phyloP scores from a whole-genome alignment of 148 eudicot genomes.

The Nepenthes mirabilis region DNA sequence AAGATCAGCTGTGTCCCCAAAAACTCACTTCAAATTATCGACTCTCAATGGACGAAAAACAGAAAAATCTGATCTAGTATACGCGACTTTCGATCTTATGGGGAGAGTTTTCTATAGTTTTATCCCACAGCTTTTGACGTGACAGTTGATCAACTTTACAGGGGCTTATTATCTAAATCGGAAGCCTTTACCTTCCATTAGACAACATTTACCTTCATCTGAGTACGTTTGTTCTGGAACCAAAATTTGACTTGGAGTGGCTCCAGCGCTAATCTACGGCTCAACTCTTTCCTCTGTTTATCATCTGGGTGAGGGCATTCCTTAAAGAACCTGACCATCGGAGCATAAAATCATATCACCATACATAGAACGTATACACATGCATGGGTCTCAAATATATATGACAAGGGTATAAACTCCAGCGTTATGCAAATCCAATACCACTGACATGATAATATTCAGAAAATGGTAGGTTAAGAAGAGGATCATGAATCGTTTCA shows the following conservation, averaged over 20 bases:
- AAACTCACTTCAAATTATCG: too few relatives aligned
- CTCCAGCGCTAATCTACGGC: slow-evolving; percentile 60
- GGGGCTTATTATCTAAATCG: too few relatives aligned
- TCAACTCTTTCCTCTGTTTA: slow-evolving; percentile 96
- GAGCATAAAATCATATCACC: not conserved
- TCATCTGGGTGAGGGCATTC: slow-evolving; percentile 99
- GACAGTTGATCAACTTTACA: too few relatives aligned
- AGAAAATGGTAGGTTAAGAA: too few relatives aligned
- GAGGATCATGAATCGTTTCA: too few relatives aligned
- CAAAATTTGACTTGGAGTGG: slow-evolving; percentile 97
- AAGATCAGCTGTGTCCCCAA: too few relatives aligned
- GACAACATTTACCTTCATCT: slow-evolving; percentile 65
- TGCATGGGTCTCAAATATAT: too few relatives aligned
- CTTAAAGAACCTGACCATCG: slow-evolving; percentile 49
- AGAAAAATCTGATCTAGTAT: not conserved
- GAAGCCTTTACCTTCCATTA: not conserved
- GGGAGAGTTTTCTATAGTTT: not conserved
- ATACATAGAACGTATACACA: not conserved
- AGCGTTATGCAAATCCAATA: too few relatives aligned
- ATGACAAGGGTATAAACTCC: too few relatives aligned
- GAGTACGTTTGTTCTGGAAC: slow-evolving; percentile 99
- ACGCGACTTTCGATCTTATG: not conserved
- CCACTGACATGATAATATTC: too few relatives aligned
- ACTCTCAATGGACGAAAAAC: not conserved
- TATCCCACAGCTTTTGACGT: too few relatives aligned